phyloP scores from a whole-genome alignment of 2,329 filamentous ascomycete genomes.

The Ophiostoma sp. region DNA sequence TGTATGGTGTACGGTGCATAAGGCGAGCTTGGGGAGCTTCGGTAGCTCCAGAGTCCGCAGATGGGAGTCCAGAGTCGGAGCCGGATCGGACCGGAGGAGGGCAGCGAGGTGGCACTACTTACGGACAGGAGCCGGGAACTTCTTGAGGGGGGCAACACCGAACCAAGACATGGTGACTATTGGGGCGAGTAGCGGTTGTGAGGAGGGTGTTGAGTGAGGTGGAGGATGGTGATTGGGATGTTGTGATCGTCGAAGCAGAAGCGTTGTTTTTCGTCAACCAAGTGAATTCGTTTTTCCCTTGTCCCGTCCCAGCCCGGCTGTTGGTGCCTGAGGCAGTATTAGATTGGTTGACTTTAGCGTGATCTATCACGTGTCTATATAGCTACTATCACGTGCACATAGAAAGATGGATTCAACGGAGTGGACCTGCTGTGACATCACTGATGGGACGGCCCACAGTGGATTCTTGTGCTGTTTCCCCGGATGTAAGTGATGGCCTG shows the following conservation, averaged over 20 bases:
- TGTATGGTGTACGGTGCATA: neutral
- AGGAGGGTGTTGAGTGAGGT: neutral
- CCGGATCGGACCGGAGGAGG: constrained; percentile 32
- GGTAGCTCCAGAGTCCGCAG: too few relatives aligned
- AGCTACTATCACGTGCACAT: neutral
- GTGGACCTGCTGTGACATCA: neutral
- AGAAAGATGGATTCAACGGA: neutral
- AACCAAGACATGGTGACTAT: constrained; percentile 66
- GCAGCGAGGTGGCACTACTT: constrained; percentile 47
- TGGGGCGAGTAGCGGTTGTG: constrained; percentile 41
- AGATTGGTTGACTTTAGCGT: neutral
- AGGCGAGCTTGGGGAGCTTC: neutral
- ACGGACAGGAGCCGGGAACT: constrained; percentile 75
- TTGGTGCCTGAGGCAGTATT: constrained; percentile 20
- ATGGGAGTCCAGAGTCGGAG: neutral
- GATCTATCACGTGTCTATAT: neutral
- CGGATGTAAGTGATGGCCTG: constrained; percentile 11
- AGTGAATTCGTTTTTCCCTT: constrained; percentile 17
- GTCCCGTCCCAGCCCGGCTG: constrained; percentile 23
- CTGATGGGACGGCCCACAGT: neutral
- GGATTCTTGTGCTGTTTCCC: constrained; percentile 6
- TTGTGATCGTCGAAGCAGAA: constrained; percentile 10
- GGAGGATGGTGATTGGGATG: neutral
- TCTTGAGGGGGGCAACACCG: constrained; percentile 62
- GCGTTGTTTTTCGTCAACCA: constrained; percentile 21